Conservation (phyloP, 495 filamentous ascomycete species). For the Aspergillus homomorphus region DNA sequence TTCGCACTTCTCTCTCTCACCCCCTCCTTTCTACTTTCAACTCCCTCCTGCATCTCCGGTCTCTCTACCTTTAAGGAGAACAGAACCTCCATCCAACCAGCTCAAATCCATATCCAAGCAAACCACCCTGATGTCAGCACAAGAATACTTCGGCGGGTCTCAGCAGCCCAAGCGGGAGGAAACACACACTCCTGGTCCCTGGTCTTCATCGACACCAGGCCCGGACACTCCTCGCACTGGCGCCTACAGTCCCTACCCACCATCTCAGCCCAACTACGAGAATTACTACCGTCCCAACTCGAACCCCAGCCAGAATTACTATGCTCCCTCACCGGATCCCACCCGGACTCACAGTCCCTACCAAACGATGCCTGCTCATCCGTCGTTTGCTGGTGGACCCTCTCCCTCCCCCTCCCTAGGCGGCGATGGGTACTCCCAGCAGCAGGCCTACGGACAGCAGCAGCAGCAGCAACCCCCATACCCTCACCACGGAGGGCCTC, state of each 20-base stretch:
- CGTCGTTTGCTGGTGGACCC: neutral
- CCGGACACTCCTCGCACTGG: neutral
- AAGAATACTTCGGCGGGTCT: slow-evolving; percentile 1
- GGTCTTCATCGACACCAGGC: neutral
- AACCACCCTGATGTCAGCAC: neutral
- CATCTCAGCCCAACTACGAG: neutral
- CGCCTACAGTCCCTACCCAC: neutral
- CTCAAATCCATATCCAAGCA: neutral
- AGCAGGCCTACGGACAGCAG: neutral
- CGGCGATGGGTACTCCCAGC: neutral
- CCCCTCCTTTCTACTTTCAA: neutral
- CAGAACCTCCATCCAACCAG: neutral
- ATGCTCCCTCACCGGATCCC: neutral
- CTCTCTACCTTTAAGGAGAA: neutral
- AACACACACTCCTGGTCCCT: neutral
- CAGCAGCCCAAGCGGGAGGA: neutral
- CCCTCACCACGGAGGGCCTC: neutral
- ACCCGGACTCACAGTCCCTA: too few species aligned
- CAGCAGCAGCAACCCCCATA: neutral
- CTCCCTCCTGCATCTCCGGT: neutral
- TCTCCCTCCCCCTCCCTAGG: neutral
- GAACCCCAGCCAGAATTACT: neutral
- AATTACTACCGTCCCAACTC: neutral
- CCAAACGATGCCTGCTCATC: neutral
- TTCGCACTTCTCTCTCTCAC: neutral